Evolutionary conservation across 345 rosid species (phyloP).

Genomic region (Gossypium stocksii): DNA sequence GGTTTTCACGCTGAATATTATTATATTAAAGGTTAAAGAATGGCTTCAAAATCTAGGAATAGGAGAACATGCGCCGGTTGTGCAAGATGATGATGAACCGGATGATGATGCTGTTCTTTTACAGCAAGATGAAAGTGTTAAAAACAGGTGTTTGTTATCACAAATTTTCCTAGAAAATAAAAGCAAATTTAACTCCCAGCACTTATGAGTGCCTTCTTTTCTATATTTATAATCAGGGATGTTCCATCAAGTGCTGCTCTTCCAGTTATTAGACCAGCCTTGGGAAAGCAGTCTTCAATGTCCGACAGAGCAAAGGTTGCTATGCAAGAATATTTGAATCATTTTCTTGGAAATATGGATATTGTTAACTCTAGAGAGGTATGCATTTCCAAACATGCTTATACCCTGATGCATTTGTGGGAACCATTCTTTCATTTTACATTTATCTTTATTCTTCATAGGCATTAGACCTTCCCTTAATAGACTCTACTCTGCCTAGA

Average conservation of each 20-base stretch:
- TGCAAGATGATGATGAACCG: constrained; percentile 78
- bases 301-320: constrained; percentile 90
- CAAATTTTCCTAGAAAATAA: not conserved
- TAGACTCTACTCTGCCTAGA: not conserved
- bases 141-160: constrained; percentile 52
- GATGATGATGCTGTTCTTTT: constrained; percentile 65
- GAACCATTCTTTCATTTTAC: constrained; percentile 7
- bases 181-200: constrained; percentile 10
- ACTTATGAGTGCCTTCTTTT: constrained; percentile 26
- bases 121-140: constrained; percentile 72
- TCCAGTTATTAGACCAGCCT: constrained; percentile 82
- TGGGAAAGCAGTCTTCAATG: constrained; percentile 89
- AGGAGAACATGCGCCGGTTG: constrained; percentile 64
- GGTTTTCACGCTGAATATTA: constrained; percentile 38
- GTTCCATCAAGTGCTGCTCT: constrained; percentile 98
- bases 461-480: not conserved
- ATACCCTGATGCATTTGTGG: not conserved
- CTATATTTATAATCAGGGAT: constrained; percentile 54
- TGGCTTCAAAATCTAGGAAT: constrained; percentile 99
- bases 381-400: constrained; percentile 17
- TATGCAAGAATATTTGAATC: constrained; percentile 91
- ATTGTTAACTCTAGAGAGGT: constrained; percentile 97
- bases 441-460: not conserved
- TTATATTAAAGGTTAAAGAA: constrained; percentile 91
- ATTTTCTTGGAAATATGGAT: constrained; percentile 90